Base-by-base conservation (phyloP, 192 early-diverging fungal species). In the Martensiomyces pterosporus region DNA sequence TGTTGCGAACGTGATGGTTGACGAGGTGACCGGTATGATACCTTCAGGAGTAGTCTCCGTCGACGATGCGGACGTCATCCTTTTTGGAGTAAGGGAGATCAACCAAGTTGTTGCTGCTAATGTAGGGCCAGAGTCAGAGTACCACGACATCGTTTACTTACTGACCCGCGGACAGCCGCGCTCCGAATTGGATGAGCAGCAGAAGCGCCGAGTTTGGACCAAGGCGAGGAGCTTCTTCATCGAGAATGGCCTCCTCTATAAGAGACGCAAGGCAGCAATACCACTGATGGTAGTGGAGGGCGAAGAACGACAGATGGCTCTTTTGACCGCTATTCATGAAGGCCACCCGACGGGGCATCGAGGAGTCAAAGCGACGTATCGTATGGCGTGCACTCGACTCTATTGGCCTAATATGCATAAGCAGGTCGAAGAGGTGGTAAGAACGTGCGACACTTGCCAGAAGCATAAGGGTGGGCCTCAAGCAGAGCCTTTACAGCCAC, bases 301-400 rank as follows among this genome's bases (percentile, higher is more conserved):
- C 16, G 47, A 49, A 16, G 7, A 36, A 21, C 16, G 7, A 4
- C 26, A 29, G 12, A 49, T 49, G n/a, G n/a, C n/a, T n/a, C n/a
- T 49, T 4, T 17, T 25, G n/a, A 49, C 7, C 16, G 16, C 3
- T n/a, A 35, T 49, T 4, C 47, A 49, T 32, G 10, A 29, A 7
- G 32, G 32, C 10, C 33, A 35, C 27, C 47, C 47, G 3, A 35
- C 22, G 8, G 47, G 47, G 35, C 47, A 49, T 32, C 29, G 27
- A 8, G 47, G 47, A 4, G 33, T 36, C 37, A 40, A 35, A 24
- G 47, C 47, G 6, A 49, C 47, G 5, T 36, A 9, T 21, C 16
- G 47, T 37, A 5, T 18, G 35, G 13, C 6, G 9, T 14, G 4
- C 17, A 9, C 6, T 3, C 47, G 47, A 24, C 35, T 49, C 24